These are phyloP conservation scores for Phyllosticta capitalensis DNA, from an alignment of 2,329 filamentous ascomycete genomes.

Conservation along the genomic window DNA sequence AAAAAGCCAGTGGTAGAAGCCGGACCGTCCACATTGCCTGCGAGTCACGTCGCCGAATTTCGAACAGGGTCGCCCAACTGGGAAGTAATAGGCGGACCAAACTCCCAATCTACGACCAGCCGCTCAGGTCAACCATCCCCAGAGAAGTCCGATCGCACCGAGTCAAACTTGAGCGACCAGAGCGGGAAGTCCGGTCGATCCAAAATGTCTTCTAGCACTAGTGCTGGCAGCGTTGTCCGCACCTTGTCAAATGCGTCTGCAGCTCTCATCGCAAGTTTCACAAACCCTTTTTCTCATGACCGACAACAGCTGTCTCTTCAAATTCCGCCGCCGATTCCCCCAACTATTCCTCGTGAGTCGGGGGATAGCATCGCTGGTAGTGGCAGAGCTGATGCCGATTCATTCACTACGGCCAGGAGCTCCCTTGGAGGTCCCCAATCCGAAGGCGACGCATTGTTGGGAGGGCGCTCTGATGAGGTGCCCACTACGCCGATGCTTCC, in stretches of 20 bases:
- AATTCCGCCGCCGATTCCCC: neutral
- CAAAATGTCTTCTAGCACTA: conserved; percentile 33
- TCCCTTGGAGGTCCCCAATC: conserved; percentile 40
- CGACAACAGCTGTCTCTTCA: conserved; percentile 1
- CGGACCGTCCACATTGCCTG: conserved; percentile 17
- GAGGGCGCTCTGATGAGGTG: conserved; percentile 27
- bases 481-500: conserved; percentile 15
- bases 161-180: conserved; percentile 46
- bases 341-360: conserved; percentile 13
- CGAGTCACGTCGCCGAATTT: conserved; percentile 12
- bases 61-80: conserved; percentile 6
- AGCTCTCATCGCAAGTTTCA: conserved; percentile 23
- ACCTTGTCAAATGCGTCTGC: conserved; percentile 37
- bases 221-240: conserved; percentile 31
- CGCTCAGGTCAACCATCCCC: conserved; percentile 34
- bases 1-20: conserved; percentile 10
- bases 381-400: conserved; percentile 34
- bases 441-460: conserved; percentile 44
- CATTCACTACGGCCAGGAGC: conserved; percentile 42
- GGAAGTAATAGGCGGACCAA: neutral
- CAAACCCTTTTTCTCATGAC: conserved; percentile 22
- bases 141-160: conserved; percentile 45
- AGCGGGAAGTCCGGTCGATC: conserved; percentile 35
- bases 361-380: conserved; percentile 28
- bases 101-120: conserved; percentile 4